Evolutionary conservation across 2,329 filamentous ascomycete species (phyloP), one percentile per base, ranked within the genome.

Genomic region (Colletotrichum destructivum): DNA sequence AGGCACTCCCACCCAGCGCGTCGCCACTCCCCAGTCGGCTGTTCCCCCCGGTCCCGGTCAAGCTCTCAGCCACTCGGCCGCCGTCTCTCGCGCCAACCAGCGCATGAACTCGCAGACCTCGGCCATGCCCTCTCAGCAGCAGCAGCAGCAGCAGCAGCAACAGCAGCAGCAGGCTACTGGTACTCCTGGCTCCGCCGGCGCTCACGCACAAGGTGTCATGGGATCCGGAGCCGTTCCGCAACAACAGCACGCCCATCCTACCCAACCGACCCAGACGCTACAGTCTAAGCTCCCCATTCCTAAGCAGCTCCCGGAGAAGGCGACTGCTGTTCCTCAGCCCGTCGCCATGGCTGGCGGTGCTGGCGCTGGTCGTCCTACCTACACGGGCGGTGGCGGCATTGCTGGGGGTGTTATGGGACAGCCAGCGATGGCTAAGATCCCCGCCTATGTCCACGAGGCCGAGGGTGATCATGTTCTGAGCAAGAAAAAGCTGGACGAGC

Each of bases 401-500:
- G 88, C 93, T 0, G 93, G 93, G 64, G 95, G 95, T 64, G 92
- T 96, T 61, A 93, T 98, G 88, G 92, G 92, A 62, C 95, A 98
- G 78, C 95, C 96, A 0, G 94, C 94, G 2, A 89, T 98, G 72
- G 86, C 91, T 66, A 95, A 95, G 78, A 90, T 94, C 55, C 94
- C 95, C 0, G 90, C 91, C 0, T 97, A 94, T 81, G 93, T 94
- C 68, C 91, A 98, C 70, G 96, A 98, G 80, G 94, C 94, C 40
- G 95, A 98, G 79, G 95, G 94, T 35, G 95, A 98, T 77, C 92
- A 95, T 54, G 93, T 99, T 1, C 86, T 99, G n/a, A 97, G 93
- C 84, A 98, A 98, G 89, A 97, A 97, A 85, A 98, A 98, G 84
- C 88, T 99, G 51, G 95, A 99, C 78, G 96, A 98, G 80, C 88